Percentiles rank a stretch among this genome's conserved stretches.
Conservation (phyloP, 2,329 filamentous ascomycete species). For the Akanthomyces muscarius region DNA sequence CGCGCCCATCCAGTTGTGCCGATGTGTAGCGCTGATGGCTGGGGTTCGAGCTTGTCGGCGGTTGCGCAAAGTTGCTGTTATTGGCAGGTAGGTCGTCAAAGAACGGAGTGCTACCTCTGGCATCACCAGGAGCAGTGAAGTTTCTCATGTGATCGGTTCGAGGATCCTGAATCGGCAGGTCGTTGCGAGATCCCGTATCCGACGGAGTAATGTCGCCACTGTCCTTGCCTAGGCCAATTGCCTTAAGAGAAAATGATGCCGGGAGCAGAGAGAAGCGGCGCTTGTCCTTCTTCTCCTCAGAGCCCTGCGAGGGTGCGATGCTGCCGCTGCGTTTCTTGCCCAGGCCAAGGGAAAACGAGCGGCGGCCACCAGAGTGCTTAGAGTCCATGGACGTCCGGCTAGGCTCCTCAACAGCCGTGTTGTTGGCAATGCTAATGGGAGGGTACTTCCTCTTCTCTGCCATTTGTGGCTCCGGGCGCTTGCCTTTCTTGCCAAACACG, state of each 20-base stretch:
- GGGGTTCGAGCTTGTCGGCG: slow-evolving; percentile 30
- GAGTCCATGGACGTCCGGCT: slow-evolving; percentile 67
- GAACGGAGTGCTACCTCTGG: slow-evolving; percentile 34
- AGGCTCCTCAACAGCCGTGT: slow-evolving; percentile 56
- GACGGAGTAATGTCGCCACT: slow-evolving; percentile 43
- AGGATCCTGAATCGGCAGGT: slow-evolving; percentile 48
- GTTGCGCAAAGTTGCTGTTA: background rate
- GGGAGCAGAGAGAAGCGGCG: slow-evolving; percentile 70
- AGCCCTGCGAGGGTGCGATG: slow-evolving; percentile 52
- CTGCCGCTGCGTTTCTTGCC: slow-evolving; percentile 69
- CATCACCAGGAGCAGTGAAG: slow-evolving; percentile 34
- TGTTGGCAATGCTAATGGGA: slow-evolving; percentile 83
- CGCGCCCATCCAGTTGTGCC: slow-evolving; percentile 36
- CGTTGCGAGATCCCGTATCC: slow-evolving; percentile 48
- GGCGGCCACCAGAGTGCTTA: slow-evolving; percentile 48
- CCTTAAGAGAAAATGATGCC: slow-evolving; percentile 59
- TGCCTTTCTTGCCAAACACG: slow-evolving; percentile 63
- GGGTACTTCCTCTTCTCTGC: slow-evolving; percentile 76
- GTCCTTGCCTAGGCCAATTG: slow-evolving; percentile 58
- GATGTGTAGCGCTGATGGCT: slow-evolving; percentile 40
- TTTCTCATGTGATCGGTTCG: slow-evolving; percentile 28
- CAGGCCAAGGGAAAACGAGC: slow-evolving; percentile 66
- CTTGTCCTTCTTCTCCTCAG: slow-evolving; percentile 54
- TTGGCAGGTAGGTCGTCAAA: slow-evolving; percentile 32
- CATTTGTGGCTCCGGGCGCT: slow-evolving; percentile 44